Evolutionary conservation across 106 monocot species (phyloP).

Genomic region (Acorus gramineus): DNA sequence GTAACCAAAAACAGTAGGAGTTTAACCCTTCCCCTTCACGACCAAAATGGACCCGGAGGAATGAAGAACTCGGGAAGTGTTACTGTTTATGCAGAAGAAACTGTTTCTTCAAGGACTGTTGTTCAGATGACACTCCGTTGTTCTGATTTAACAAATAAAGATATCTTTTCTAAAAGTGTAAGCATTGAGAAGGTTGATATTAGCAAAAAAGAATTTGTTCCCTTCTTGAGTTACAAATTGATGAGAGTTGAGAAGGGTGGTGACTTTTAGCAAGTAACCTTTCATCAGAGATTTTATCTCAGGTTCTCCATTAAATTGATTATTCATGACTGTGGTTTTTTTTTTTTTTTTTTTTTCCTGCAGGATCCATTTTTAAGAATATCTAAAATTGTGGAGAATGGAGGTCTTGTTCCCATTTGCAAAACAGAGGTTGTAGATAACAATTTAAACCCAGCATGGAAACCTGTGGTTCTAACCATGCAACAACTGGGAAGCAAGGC

Average conservation of each 20-base stretch:
- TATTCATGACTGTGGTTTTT: neutral
- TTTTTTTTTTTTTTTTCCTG: conserved; percentile 1
- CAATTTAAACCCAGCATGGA: conserved; percentile 66
- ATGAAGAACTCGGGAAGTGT: conserved; percentile 27
- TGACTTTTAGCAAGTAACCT: too few relatives aligned
- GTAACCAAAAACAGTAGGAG: conserved; percentile 36
- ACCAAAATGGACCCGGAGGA: neutral
- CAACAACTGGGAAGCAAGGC: conserved; percentile 73
- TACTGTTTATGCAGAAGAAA: conserved; percentile 62
- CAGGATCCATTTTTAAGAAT: conserved; percentile 79
- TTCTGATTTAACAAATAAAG: conserved; percentile 44
- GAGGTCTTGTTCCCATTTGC: conserved; percentile 43
- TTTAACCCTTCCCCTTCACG: conserved; percentile 40
- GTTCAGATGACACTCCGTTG: conserved; percentile 50
- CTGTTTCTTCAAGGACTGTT: conserved; percentile 34
- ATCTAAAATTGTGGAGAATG: conserved; percentile 42
- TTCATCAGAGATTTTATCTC: too few relatives aligned
- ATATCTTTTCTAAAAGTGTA: conserved; percentile 77
- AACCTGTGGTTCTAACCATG: conserved; percentile 31
- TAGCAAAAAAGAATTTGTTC: too few relatives aligned
- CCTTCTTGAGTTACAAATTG: too few relatives aligned
- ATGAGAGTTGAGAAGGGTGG: too few relatives aligned
- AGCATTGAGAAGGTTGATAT: neutral
- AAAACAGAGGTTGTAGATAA: conserved; percentile 60
- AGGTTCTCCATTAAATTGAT: neutral